phyloP scores from a whole-genome alignment of 768 basidiomycete species.

The Naganishia friedmannii region DNA sequence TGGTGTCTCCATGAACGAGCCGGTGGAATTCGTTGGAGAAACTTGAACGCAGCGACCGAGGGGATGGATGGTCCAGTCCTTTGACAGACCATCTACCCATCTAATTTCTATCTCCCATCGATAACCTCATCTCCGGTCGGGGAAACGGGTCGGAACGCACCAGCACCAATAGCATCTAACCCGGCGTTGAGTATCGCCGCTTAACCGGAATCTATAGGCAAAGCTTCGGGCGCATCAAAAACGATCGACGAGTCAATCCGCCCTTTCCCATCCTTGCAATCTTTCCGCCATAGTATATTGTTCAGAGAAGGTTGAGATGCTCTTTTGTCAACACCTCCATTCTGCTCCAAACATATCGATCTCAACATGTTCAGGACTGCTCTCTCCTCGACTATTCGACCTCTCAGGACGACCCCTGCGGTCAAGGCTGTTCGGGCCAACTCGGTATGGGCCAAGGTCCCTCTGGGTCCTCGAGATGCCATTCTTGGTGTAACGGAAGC shows the following conservation, averaged over 20 bases:
- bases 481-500: conserved; percentile 70
- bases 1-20: no score
- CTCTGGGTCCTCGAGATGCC: conserved; percentile 34
- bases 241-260: conserved; percentile 6
- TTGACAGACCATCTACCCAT: no score
- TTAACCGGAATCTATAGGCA: neutral
- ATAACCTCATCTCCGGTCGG: no score
- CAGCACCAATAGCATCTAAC: neutral
- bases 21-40: no score
- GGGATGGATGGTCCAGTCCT: no score
- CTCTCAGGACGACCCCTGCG: conserved; percentile 21
- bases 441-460: conserved; percentile 46
- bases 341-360: neutral
- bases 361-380: conserved; percentile 22
- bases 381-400: neutral
- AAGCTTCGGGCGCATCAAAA: conserved; percentile 10
- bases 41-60: no score
- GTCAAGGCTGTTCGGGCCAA: conserved; percentile 34
- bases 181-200: conserved; percentile 18
- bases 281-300: no score
- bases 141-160: no score
- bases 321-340: neutral
- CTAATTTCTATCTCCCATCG: no score
- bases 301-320: no score
- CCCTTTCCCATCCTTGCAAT: conserved; percentile 16